Conservation (phyloP, 2,329 filamentous ascomycete species). For the Albifimbria verrucaria region DNA sequence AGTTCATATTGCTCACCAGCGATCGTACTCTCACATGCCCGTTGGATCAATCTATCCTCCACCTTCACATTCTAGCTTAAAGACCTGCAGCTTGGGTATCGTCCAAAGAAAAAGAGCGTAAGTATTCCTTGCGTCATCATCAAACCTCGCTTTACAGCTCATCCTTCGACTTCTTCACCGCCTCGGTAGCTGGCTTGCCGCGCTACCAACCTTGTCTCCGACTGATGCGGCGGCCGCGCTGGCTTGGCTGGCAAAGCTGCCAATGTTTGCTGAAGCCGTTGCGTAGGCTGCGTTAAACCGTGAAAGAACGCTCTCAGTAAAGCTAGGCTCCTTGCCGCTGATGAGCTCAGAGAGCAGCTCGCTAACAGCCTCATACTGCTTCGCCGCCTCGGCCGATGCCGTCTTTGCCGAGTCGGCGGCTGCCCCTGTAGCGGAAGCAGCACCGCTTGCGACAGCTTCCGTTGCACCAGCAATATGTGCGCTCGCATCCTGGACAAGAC, state of each 20-base stretch:
- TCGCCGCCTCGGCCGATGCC: conserved; percentile 56
- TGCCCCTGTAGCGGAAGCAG: conserved; percentile 31
- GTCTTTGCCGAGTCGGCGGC: conserved; percentile 57
- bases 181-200: conserved; percentile 38
- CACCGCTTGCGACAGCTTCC: conserved; percentile 31
- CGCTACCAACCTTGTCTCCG: conserved; percentile 32
- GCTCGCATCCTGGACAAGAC: conserved; percentile 43
- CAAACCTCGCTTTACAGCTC: conserved; percentile 31
- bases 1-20: no score
- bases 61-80: no score
- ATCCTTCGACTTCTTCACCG: conserved; percentile 39
- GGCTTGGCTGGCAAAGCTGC: conserved; percentile 35
- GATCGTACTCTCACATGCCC: no score
- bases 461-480: conserved; percentile 61
- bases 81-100: conserved; percentile 25
- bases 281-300: conserved; percentile 70
- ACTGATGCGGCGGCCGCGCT: conserved; percentile 28
- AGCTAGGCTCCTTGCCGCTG: conserved; percentile 72
- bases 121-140: conserved; percentile 1
- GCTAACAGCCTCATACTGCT: conserved; percentile 68
- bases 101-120: conserved; percentile 20
- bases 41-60: no score
- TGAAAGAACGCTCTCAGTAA: conserved; percentile 75
- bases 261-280: conserved; percentile 57
- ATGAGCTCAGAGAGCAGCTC: conserved; percentile 74